Evolutionary conservation across 2,329 filamentous ascomycete species (phyloP), one percentile per base, ranked within the genome.

Genomic region (Verticillium zaregamsianum): DNA sequence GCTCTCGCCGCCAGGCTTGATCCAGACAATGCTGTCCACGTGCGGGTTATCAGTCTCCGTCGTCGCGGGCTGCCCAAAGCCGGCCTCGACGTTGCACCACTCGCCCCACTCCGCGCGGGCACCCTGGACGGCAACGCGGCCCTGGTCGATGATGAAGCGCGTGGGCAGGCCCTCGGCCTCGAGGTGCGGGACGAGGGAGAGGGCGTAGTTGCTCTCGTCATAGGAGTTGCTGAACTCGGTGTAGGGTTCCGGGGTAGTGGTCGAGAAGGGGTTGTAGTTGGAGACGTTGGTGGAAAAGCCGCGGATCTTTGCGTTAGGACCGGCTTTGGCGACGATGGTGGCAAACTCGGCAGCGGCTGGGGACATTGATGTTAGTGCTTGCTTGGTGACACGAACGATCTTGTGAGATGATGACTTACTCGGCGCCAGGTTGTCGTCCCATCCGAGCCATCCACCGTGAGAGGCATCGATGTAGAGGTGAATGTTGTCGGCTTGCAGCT

Each of bases 251-350:
- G 73, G 75, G 1, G 71, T 67, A 55, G 65, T 68, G 37, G 76
- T 73, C 65, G 74, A 68, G 71, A 76, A 79, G 17, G 67, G 68
- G 62, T 71, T 76, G 68, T 70, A 76, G 74, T 80, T 80, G 60
- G 77, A 78, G 54, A 80, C 76, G 67, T 80, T 79, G 67, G 76
- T 80, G 2, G 75, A 69, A 64, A 79, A 77, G 23, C 78, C 78
- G 23, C 78, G 74, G 68, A 77, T 71, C 57, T 64, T 66, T 33
- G 67, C 66, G 57, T 62, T 63, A 62, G 70, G 68, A 40, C 68
- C 66, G 23, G 78, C 75, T 25, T 74, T 66, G 12, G 67, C 65
- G 39, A 79, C 65, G 55, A 80, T 77, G 59, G 75, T 73, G 64
- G 70, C 69, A 62, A 80, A 78, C 57, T 77, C 66, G 57, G 73